These are phyloP conservation scores for Macrocybe gigantea DNA, from an alignment of 768 basidiomycete genomes.

Conservation along the genomic window DNA sequence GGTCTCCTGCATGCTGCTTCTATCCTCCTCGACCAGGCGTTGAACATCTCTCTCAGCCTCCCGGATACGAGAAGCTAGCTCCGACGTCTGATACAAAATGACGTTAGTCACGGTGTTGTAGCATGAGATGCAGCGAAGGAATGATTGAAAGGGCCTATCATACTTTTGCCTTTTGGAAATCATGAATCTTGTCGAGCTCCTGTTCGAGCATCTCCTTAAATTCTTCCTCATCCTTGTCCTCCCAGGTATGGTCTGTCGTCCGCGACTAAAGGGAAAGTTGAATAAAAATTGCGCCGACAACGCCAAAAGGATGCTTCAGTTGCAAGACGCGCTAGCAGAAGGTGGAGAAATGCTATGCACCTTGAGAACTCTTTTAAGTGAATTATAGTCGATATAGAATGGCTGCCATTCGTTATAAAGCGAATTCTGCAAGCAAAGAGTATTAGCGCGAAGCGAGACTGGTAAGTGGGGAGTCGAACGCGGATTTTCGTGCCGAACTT, in stretches of 20 bases:
- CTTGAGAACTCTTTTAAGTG: slow-evolving; percentile 88
- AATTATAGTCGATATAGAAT: slow-evolving; percentile 87
- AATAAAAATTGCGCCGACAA: not conserved
- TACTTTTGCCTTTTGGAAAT: slow-evolving; percentile 89
- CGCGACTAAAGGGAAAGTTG: slow-evolving; percentile 19
- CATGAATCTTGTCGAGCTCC: slow-evolving; percentile 91
- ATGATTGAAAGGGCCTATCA: slow-evolving; percentile 7
- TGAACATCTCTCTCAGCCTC: slow-evolving; percentile 80
- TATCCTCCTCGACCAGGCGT: slow-evolving; percentile 62
- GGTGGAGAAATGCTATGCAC: slow-evolving; percentile 25
- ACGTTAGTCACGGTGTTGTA: not conserved
- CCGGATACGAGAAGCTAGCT: slow-evolving; percentile 75
- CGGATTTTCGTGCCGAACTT: slow-evolving; percentile 79
- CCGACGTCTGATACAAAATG: slow-evolving; percentile 52
- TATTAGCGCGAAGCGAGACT: not conserved
- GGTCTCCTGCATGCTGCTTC: slow-evolving; percentile 7
- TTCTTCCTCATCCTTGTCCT: slow-evolving; percentile 69
- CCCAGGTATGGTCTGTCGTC: slow-evolving; percentile 61
- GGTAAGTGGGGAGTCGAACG: slow-evolving; percentile 2
- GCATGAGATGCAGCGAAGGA: not conserved
- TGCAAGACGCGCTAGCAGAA: not conserved
- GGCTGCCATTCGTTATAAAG: slow-evolving; percentile 89
- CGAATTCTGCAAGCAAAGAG: slow-evolving; percentile 46
- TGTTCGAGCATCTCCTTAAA: slow-evolving; percentile 75
- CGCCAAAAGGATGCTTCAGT: not conserved